Percentiles rank a stretch among this genome's conserved stretches.
Evolutionary conservation across 176 grass and related monocot species (phyloP).

Genomic region (Saccharum officinarum): DNA sequence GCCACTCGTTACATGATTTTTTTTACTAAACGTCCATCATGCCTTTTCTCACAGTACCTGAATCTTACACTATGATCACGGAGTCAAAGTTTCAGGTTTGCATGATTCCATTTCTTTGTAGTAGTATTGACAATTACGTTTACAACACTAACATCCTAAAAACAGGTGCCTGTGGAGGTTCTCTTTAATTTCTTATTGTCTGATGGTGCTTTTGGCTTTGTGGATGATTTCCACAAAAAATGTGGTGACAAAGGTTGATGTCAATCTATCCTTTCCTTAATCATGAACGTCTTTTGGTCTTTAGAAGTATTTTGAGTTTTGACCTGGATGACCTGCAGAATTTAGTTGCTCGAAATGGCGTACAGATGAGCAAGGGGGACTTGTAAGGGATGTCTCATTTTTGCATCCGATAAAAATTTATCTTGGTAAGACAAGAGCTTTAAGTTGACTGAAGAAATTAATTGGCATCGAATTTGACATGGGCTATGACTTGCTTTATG

Average conservation of each 20-base stretch:
- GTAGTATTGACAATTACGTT: conserved; percentile 19
- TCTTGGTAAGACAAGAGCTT: conserved; percentile 68
- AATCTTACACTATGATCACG: conserved; percentile 62
- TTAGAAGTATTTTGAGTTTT: conserved; percentile 26
- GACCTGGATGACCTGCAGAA: conserved; percentile 59
- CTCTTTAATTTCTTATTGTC: conserved; percentile 74
- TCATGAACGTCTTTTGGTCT: background rate
- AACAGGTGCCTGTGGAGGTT: conserved; percentile 75
- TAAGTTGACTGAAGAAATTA: conserved; percentile 14
- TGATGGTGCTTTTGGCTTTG: conserved; percentile 69
- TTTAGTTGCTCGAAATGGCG: conserved; percentile 75
- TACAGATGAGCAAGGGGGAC: conserved; percentile 56
- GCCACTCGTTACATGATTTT: conserved; percentile 20
- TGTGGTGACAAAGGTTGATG: conserved; percentile 85
- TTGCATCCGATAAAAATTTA: conserved; percentile 97
- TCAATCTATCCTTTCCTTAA: conserved; percentile 1
- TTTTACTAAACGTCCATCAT: conserved; percentile 17
- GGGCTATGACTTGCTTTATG: conserved; percentile 28
- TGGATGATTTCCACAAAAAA: conserved; percentile 82
- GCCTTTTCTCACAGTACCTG: conserved; percentile 63
- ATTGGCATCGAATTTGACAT: background rate
- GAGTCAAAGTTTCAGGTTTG: conserved; percentile 83
- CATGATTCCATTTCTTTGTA: conserved; percentile 33
- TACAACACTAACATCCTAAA: conserved; percentile 26
- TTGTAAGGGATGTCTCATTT: conserved; percentile 81